Evolutionary conservation across 805 yeast genomes (phyloP).

Genomic region (Suhomyces kilbournensis): DNA sequence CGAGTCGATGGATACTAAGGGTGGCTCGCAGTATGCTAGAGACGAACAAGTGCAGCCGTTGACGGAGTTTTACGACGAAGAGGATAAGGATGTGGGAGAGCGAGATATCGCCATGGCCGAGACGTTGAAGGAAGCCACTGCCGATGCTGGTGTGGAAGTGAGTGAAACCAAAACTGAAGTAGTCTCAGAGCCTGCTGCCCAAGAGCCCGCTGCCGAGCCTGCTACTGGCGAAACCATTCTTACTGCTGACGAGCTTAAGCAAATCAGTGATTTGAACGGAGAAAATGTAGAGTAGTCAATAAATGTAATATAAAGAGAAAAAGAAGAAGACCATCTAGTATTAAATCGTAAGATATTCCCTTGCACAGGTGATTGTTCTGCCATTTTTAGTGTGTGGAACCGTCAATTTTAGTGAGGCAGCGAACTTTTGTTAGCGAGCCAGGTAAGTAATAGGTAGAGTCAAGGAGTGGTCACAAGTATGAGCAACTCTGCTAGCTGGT

Average conservation of each 20-base stretch:
- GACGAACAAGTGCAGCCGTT: constrained; percentile 70
- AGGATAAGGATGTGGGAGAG: constrained; percentile 45
- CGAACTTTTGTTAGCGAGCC: too few relatives aligned
- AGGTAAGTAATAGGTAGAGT: too few relatives aligned
- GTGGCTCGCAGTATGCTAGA: constrained; percentile 84
- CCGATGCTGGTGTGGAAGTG: neutral
- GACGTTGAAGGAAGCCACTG: neutral
- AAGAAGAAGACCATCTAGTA: too few relatives aligned
- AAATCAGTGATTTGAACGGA: constrained; percentile 35
- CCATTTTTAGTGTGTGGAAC: too few relatives aligned
- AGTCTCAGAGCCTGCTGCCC: neutral
- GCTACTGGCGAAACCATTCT: constrained; percentile 11
- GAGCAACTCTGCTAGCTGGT: too few relatives aligned
- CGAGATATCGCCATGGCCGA: constrained; percentile 18
- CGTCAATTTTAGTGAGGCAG: neutral
- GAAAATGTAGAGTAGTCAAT: constrained; percentile 5
- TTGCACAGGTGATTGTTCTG: too few relatives aligned
- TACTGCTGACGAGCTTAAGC: constrained; percentile 38
- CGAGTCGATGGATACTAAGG: constrained; percentile 81
- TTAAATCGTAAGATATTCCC: too few relatives aligned
- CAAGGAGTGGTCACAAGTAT: too few relatives aligned
- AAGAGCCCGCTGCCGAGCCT: neutral
- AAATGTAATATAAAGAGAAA: neutral
- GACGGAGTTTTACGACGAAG: constrained; percentile 75
- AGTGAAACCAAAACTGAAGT: neutral